These are phyloP conservation scores for Entomophthora muscae DNA, from an alignment of 371 early-diverging fungal genomes.

Conservation along the genomic window DNA sequence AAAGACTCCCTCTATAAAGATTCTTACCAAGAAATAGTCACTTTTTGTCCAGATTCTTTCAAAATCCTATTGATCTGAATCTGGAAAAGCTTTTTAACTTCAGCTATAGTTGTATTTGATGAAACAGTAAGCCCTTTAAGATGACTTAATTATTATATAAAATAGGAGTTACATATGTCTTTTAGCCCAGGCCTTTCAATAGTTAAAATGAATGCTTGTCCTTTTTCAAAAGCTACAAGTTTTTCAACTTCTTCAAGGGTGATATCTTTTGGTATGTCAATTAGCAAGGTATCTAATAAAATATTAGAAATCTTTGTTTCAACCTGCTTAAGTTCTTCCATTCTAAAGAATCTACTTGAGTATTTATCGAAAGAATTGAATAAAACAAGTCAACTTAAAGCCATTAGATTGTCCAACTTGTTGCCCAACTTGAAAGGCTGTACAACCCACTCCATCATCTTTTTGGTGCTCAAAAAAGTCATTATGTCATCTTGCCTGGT, in stretches of 20 bases:
- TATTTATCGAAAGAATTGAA: no score
- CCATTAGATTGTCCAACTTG: no score
- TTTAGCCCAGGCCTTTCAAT: not conserved
- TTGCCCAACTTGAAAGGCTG: no score
- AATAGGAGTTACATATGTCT: not conserved
- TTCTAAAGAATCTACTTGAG: no score
- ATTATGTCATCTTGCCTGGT: no score
- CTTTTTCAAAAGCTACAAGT: not conserved
- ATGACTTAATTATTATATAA: not conserved
- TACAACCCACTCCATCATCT: no score
- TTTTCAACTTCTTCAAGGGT: not conserved
- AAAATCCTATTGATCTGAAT: not conserved
- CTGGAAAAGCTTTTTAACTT: not conserved
- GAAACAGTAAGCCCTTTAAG: not conserved
- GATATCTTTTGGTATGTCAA: not conserved
- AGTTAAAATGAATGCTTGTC: not conserved
- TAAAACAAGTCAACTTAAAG: no score
- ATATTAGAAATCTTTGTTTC: not conserved
- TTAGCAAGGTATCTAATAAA: not conserved
- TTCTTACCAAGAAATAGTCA: not conserved
- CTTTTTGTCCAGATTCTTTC: not conserved
- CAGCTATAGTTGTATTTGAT: not conserved
- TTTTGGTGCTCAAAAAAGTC: no score
- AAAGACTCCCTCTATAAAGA: no score
- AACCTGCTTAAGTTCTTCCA: no score